Percentiles rank a stretch among this genome's conserved stretches.
Conservation (phyloP, 768 basidiomycete species). For the Termitomyces sp. region DNA sequence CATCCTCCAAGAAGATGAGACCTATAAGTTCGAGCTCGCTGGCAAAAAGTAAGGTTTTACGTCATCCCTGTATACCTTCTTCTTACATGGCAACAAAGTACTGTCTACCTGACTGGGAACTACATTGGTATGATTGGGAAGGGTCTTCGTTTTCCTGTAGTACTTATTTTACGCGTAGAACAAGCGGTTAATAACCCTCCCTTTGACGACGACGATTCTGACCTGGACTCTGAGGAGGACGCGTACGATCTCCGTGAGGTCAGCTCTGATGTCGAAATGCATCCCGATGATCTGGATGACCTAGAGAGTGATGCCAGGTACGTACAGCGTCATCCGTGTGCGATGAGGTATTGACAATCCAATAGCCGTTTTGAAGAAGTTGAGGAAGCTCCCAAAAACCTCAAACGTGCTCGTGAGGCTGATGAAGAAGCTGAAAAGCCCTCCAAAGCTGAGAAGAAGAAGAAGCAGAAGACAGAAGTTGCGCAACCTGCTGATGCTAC, state of each 20-base stretch:
- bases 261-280: slow-evolving; percentile 81
- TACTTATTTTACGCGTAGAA: slow-evolving; percentile 32
- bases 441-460: slow-evolving; percentile 65
- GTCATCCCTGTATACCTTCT: not conserved
- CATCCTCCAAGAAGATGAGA: slow-evolving; percentile 62
- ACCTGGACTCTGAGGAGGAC: slow-evolving; percentile 42
- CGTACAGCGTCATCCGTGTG: slow-evolving; percentile 13
- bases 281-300: slow-evolving; percentile 59
- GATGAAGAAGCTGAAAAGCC: slow-evolving; percentile 40
- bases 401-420: slow-evolving; percentile 72
- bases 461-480: slow-evolving; percentile 71
- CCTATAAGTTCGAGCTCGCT: slow-evolving; percentile 64
- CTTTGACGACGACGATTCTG: slow-evolving; percentile 37
- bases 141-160: not conserved
- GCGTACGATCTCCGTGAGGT: slow-evolving; percentile 70
- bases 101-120: slow-evolving; percentile 80
- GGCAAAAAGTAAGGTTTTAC: slow-evolving; percentile 71
- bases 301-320: slow-evolving; percentile 56
- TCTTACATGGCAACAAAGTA: slow-evolving; percentile 31
- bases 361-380: slow-evolving; percentile 76
- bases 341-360: not conserved
- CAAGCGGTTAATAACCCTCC: slow-evolving; percentile 51
- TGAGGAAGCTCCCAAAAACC: slow-evolving; percentile 39
- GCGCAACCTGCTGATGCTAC: slow-evolving; percentile 32
- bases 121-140: slow-evolving; percentile 58